Evolutionary conservation across 495 filamentous ascomycete species (phyloP).

Genomic region (Tuber umbilicatum): DNA sequence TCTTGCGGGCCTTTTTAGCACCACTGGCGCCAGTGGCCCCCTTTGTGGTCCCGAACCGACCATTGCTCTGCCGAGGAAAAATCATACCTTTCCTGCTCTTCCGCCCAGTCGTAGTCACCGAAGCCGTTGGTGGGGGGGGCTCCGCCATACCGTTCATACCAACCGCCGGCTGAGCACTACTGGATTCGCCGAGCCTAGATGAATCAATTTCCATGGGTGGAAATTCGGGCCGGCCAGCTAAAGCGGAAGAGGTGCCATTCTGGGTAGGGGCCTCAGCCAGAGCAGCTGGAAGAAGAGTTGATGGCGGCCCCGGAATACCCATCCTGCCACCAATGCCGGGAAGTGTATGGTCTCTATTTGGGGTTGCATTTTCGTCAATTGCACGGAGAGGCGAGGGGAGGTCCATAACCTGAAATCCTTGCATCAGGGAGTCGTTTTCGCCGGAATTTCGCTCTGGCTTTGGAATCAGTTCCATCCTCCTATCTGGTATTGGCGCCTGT

Average conservation of each 20-base stretch:
- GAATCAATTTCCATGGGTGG: background rate
- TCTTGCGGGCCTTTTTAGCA: background rate
- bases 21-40: slow-evolving; percentile 13
- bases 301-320: slow-evolving; percentile 8
- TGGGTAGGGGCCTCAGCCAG: background rate
- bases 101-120: slow-evolving; percentile 17
- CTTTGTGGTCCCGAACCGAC: slow-evolving; percentile 33
- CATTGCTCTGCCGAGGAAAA: slow-evolving; percentile 36
- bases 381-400: slow-evolving; percentile 38
- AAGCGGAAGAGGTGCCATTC: background rate
- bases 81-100: slow-evolving; percentile 31
- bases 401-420: slow-evolving; percentile 36
- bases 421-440: slow-evolving; percentile 30
- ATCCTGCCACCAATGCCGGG: slow-evolving; percentile 6
- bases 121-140: slow-evolving; percentile 21
- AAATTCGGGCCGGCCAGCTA: background rate
- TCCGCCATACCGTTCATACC: background rate
- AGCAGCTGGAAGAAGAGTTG: background rate
- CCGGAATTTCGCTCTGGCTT: slow-evolving; percentile 10
- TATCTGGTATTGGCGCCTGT: background rate
- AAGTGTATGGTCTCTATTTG: slow-evolving; percentile 8
- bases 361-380: slow-evolving; percentile 14
- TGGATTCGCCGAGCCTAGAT: background rate
- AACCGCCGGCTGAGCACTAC: background rate
- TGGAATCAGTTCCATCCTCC: background rate